phyloP scores from a whole-genome alignment of 768 basidiomycete genomes.

The Coprinopsis strossmayeri region DNA sequence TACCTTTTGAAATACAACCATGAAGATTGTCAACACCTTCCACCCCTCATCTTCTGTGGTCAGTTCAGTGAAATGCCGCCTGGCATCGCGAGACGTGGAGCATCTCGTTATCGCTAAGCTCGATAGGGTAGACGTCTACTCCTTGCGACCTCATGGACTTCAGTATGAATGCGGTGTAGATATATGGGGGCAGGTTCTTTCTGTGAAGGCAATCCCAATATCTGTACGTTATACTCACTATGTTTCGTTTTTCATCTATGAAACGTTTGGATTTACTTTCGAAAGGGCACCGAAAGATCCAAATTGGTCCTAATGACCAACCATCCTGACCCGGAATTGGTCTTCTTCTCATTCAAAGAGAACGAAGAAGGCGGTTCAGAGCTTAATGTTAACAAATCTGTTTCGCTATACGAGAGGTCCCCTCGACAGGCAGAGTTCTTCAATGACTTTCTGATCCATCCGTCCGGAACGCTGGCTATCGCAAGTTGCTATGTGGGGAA shows the following conservation, averaged over 20 bases:
- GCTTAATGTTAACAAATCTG: slow-evolving; percentile 35
- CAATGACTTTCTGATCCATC: slow-evolving; percentile 62
- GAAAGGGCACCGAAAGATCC: slow-evolving; percentile 30
- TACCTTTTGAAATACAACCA: slow-evolving; percentile 12
- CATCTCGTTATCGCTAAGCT: slow-evolving; percentile 66
- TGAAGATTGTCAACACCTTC: slow-evolving; percentile 69
- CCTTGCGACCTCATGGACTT: slow-evolving; percentile 55
- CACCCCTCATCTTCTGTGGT: slow-evolving; percentile 70
- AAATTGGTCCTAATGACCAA: slow-evolving; percentile 66
- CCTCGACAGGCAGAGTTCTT: slow-evolving; percentile 67
- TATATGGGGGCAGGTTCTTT: slow-evolving; percentile 62
- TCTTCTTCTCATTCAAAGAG: slow-evolving; percentile 51
- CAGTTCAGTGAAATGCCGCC: slow-evolving; percentile 59
- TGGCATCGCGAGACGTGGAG: slow-evolving; percentile 48
- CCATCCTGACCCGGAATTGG: slow-evolving; percentile 68
- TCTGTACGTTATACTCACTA: slow-evolving; percentile 31
- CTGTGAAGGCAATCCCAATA: slow-evolving; percentile 48
- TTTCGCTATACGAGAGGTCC: slow-evolving; percentile 50
- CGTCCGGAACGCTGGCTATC: slow-evolving; percentile 52
- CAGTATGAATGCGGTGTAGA: slow-evolving; percentile 52
- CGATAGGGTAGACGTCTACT: slow-evolving; percentile 62
- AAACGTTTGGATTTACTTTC: slow-evolving; percentile 11
- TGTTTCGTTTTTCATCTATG: background rate
- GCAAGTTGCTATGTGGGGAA: slow-evolving; percentile 65
- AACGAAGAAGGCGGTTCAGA: slow-evolving; percentile 24